These are phyloP conservation scores for Peniophora sp. DNA, from an alignment of 1,284 basidiomycete genomes.

Conservation along the genomic window DNA sequence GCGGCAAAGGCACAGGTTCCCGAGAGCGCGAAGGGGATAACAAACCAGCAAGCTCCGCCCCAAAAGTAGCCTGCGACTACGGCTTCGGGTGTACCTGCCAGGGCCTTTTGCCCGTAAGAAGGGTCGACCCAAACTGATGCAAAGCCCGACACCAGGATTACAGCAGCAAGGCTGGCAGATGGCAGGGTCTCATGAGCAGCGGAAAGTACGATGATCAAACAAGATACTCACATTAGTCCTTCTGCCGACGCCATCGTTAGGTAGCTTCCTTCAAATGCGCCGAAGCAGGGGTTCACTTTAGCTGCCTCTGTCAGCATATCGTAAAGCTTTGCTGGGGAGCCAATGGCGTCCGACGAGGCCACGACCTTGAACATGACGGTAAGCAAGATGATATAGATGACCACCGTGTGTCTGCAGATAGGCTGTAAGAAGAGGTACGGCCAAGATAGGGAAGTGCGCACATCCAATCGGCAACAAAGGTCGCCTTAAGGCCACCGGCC, in stretches of 20 bases:
- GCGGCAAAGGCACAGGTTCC: slow-evolving; percentile 33
- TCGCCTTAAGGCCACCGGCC: slow-evolving; percentile 10
- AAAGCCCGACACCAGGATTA: slow-evolving; percentile 10
- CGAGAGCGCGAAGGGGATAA: slow-evolving; percentile 32
- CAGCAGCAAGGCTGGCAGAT: too few relatives aligned
- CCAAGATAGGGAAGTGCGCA: slow-evolving; percentile 4
- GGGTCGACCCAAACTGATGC: slow-evolving; percentile 10
- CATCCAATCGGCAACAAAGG: slow-evolving; percentile 7
- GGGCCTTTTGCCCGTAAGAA: slow-evolving; percentile 15
- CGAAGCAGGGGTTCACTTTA: slow-evolving; percentile 20
- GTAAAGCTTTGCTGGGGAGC: slow-evolving; percentile 21
- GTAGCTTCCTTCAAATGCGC: slow-evolving; percentile 30
- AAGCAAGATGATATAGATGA: slow-evolving; percentile 24
- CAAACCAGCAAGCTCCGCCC: slow-evolving; percentile 30
- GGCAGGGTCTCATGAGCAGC: too few relatives aligned
- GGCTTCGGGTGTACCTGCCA: slow-evolving; percentile 21
- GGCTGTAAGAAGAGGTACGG: slow-evolving; percentile 19
- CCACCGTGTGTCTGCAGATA: slow-evolving; percentile 25
- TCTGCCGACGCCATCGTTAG: slow-evolving; percentile 26
- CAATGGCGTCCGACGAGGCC: slow-evolving; percentile 19
- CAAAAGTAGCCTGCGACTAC: slow-evolving; percentile 25
- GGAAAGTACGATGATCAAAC: too few relatives aligned
- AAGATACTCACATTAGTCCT: not conserved
- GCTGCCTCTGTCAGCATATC: slow-evolving; percentile 22
- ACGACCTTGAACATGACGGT: slow-evolving; percentile 23